These are phyloP conservation scores for Irpex sp. DNA, from an alignment of 1,284 basidiomycete species.

Conservation along the genomic window DNA sequence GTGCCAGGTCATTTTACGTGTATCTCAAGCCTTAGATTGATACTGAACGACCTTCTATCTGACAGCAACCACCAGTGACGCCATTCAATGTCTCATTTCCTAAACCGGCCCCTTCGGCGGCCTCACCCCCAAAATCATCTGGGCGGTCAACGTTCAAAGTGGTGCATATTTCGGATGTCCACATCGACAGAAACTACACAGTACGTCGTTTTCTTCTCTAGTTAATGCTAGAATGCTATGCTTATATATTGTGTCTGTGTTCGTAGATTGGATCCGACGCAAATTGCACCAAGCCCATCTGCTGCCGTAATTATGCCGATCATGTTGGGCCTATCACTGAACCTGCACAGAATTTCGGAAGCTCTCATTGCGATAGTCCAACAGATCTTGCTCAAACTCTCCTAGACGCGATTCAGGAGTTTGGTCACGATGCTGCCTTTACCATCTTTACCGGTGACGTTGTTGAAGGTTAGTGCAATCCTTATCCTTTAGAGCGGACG, in stretches of 20 bases:
- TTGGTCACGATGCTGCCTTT: slow-evolving; percentile 39
- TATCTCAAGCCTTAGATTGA: neutral
- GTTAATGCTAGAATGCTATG: neutral
- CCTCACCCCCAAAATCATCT: slow-evolving; percentile 32
- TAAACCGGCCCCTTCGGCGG: slow-evolving; percentile 32
- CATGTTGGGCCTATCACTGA: slow-evolving; percentile 31
- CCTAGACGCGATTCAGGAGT: slow-evolving; percentile 37
- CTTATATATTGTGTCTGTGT: neutral
- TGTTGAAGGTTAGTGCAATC: slow-evolving; percentile 42
- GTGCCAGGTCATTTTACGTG: slow-evolving; percentile 26
- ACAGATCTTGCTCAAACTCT: slow-evolving; percentile 45
- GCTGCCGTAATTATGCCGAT: slow-evolving; percentile 49
- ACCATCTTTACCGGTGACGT: slow-evolving; percentile 63
- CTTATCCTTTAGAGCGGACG: neutral
- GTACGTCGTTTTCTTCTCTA: slow-evolving; percentile 25
- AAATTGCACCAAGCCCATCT: slow-evolving; percentile 56
- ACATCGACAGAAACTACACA: slow-evolving; percentile 49
- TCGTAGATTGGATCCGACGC: slow-evolving; percentile 45
- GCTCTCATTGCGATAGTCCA: slow-evolving; percentile 48
- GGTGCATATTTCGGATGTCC: slow-evolving; percentile 51
- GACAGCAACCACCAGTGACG: slow-evolving; percentile 33
- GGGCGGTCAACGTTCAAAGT: slow-evolving; percentile 46
- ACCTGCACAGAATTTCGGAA: slow-evolving; percentile 45
- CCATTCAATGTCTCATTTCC: slow-evolving; percentile 42
- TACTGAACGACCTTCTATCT: neutral